Evolutionary conservation across 208 protist species (phyloP), one percentile per base, ranked within the genome.

Genomic region (Phytomonas sp.): DNA sequence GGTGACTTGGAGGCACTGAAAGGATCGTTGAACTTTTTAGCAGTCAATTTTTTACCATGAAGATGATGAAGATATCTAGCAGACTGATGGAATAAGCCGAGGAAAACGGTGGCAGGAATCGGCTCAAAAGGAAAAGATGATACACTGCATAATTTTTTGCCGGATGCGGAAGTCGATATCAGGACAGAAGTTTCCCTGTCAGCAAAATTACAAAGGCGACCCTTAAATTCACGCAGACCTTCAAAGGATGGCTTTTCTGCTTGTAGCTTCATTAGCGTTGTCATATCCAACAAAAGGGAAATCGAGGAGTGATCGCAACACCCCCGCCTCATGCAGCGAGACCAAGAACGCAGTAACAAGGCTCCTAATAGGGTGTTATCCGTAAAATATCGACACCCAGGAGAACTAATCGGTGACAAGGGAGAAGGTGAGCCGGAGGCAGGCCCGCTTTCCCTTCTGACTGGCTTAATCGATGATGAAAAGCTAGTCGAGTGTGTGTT

Each of bases 241-340:
- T 56, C 20, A 56, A 8, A 26, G 46, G 46, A 56, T 20, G 46
- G 46, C 13, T 26, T 56, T 26, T 56, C 46, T 26, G 46, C 46
- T 20, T 26, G 46, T 1, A 56, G 46, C 46, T 26, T 56, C 46
- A 56, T 56, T 26, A 56, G 20, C 5, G 20, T 56, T 6, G 46
- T 56, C 46, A 56, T 56, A 56, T 56, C 20, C 46, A 56, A 56
- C 20, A 56, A 26, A 56, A 56, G 46, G 46, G 20, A 56, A 56
- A 26, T 56, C 20, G 23, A 56, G 46, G 46, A 56, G 46, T 11
- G 13, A 56, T 56, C 20, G 20, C 13, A 56, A 23, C 23, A 6
- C 20, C 6, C 46, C 0, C 6, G 46, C 46, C 46, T 26, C 46
- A 56, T 5, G 20, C 20, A 56, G 20, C 46, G 46, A 56, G 46